Evolutionary conservation across 2,329 filamentous ascomycete species (phyloP).

Genomic region (Sporothrix protearum): DNA sequence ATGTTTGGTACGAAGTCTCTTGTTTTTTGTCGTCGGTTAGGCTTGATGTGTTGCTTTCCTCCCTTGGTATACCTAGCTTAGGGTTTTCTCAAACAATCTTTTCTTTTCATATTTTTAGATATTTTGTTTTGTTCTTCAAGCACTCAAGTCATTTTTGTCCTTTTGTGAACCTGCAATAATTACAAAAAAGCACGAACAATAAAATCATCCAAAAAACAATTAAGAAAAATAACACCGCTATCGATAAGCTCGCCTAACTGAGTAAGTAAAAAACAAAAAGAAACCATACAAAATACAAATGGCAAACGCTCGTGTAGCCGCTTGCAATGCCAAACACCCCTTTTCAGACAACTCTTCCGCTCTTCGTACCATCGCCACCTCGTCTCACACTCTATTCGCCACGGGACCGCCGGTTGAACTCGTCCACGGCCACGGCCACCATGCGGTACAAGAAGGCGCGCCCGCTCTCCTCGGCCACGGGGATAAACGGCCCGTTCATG

Average conservation of each 20-base stretch:
- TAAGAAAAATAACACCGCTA: background rate
- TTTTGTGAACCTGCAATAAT: too few species aligned
- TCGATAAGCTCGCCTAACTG: background rate
- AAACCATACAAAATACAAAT: background rate
- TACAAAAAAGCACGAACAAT: too few species aligned
- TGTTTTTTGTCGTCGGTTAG: too few species aligned
- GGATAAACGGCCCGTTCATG: slow-evolving; percentile 90
- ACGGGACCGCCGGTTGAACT: slow-evolving; percentile 59
- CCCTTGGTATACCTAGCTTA: too few species aligned
- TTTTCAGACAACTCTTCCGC: background rate
- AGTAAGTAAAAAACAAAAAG: background rate
- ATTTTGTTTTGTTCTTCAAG: too few species aligned
- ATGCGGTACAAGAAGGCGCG: slow-evolving; percentile 62
- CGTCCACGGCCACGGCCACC: slow-evolving; percentile 62
- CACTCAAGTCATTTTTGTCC: too few species aligned
- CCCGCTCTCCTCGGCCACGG: slow-evolving; percentile 80
- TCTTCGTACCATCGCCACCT: too few species aligned
- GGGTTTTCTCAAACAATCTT: too few species aligned
- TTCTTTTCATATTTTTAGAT: too few species aligned
- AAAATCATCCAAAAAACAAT: background rate
- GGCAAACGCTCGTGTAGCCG: background rate
- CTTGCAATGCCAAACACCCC: background rate
- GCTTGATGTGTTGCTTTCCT: too few species aligned
- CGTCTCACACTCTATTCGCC: slow-evolving; percentile 14
- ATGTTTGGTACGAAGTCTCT: too few species aligned